phyloP scores from a whole-genome alignment of 78 protist species.

The Mastigamoeba balamuthi region DNA sequence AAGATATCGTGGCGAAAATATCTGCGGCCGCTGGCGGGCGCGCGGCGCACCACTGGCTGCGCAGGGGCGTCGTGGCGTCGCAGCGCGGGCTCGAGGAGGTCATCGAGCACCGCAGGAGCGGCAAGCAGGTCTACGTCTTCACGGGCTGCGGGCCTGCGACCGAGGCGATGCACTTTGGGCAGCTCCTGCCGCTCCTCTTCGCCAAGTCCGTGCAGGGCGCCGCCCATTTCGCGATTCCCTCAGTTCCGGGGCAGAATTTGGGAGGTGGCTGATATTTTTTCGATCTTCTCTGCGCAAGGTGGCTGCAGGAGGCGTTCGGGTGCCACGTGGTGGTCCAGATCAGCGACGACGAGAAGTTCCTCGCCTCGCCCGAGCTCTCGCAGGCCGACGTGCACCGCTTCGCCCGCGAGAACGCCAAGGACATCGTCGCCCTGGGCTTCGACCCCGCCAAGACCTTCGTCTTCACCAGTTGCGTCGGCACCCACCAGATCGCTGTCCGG shows the following conservation, averaged over 20 bases:
- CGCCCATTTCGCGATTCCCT: no score
- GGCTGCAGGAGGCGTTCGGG: slow-evolving; percentile 87
- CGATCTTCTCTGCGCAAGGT: no score
- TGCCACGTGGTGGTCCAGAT: slow-evolving; percentile 97
- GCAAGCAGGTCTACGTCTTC: slow-evolving; percentile 90
- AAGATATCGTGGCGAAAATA: slow-evolving; percentile 53
- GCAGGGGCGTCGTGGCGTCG: slow-evolving; percentile 77
- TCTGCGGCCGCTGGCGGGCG: slow-evolving; percentile 64
- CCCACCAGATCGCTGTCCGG: no score
- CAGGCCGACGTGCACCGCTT: slow-evolving; percentile 3
- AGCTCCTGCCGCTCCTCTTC: slow-evolving; percentile 91
- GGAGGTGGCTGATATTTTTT: no score
- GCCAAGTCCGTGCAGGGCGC: no score
- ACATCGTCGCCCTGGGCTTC: slow-evolving; percentile 98
- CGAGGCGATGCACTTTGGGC: slow-evolving; percentile 96
- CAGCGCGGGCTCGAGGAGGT: slow-evolving; percentile 74
- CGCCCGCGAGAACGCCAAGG: slow-evolving; percentile 84
- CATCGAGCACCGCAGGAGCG: slow-evolving; percentile 69
- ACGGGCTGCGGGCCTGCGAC: slow-evolving; percentile 99
- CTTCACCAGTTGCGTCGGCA: no score
- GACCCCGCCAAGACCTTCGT: slow-evolving; percentile 93
- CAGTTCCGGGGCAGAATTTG: no score
- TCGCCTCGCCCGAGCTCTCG: slow-evolving; percentile 13
- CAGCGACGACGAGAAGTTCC: slow-evolving; percentile 98
- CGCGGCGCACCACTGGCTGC: slow-evolving; percentile 65